Evolutionary conservation across 2,329 filamentous ascomycete genomes (phyloP).

Genomic region (Aureobasidium namibiae): DNA sequence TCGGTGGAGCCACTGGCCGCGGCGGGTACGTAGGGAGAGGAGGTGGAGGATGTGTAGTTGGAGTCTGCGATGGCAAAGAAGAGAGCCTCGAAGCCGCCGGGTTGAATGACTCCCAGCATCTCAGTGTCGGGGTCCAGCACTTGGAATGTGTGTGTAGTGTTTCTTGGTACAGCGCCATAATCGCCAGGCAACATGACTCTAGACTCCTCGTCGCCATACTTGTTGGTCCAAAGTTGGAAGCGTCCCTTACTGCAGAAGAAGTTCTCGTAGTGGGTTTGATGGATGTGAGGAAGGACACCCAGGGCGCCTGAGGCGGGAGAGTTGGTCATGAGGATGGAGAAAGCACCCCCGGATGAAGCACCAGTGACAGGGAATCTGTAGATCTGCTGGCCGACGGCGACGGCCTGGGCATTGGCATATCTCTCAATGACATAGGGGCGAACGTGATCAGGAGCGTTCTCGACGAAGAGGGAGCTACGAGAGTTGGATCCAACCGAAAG

Average conservation of each 20-base stretch:
- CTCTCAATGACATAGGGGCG: slow-evolving; percentile 31
- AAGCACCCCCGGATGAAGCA: slow-evolving; percentile 37
- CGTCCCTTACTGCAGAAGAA: slow-evolving; percentile 40
- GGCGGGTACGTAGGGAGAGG: slow-evolving; percentile 31
- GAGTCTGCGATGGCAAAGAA: slow-evolving; percentile 28
- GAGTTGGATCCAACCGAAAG: not conserved
- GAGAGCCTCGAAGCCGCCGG: slow-evolving; percentile 40
- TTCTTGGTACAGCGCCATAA: slow-evolving; percentile 31
- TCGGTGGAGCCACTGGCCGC: slow-evolving; percentile 21
- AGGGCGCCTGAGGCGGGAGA: slow-evolving; percentile 26
- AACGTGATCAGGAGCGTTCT: slow-evolving; percentile 24
- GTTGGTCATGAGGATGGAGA: slow-evolving; percentile 38
- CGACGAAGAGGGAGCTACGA: not conserved
- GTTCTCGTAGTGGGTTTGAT: slow-evolving; percentile 39
- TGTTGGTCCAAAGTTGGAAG: slow-evolving; percentile 38
- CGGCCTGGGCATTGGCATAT: slow-evolving; percentile 26
- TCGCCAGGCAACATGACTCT: slow-evolving; percentile 38
- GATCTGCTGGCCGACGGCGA: slow-evolving; percentile 30
- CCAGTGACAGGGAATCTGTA: slow-evolving; percentile 39
- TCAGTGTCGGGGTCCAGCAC: slow-evolving; percentile 41
- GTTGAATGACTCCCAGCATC: slow-evolving; percentile 38
- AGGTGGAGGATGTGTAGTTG: slow-evolving; percentile 29
- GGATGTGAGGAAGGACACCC: slow-evolving; percentile 38
- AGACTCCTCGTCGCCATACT: slow-evolving; percentile 24
- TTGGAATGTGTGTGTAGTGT: slow-evolving; percentile 43